A percentile compares a stretch with the other conserved stretches of the same genome.
Conservation (phyloP, 1,284 basidiomycete species). For the Hemileia vastatrix region DNA sequence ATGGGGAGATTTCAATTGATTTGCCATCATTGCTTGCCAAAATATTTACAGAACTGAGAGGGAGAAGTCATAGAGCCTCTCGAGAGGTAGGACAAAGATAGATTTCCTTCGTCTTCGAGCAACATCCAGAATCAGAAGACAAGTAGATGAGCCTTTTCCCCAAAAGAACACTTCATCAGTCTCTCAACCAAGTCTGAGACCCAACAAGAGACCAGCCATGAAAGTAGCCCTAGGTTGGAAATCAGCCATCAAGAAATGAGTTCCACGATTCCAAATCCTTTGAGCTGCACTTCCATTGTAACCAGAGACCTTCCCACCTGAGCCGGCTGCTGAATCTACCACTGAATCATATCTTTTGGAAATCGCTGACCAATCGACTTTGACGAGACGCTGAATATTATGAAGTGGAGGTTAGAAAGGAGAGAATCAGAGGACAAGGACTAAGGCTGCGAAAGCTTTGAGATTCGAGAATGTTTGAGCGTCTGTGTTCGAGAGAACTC, state of each 20-base stretch:
- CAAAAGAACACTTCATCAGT: no score
- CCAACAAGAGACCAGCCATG: constrained; percentile 49
- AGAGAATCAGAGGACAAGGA: constrained; percentile 4
- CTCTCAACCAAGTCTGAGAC: constrained; percentile 49
- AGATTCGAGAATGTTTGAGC: neutral
- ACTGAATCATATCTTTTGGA: constrained; percentile 57
- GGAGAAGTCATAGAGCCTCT: no score
- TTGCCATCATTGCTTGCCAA: no score
- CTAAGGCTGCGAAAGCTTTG: constrained; percentile 3
- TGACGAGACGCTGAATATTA: constrained; percentile 60
- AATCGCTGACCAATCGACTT: constrained; percentile 65
- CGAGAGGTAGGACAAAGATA: no score
- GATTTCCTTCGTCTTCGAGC: no score
- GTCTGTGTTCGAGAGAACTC: neutral
- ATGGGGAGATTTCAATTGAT: no score
- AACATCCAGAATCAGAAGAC: no score
- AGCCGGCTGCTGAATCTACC: constrained; percentile 57
- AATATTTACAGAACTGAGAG: no score
- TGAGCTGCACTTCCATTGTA: no score
- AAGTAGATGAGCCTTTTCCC: no score
- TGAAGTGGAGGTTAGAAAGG: constrained; percentile 53
- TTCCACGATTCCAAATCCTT: constrained; percentile 60
- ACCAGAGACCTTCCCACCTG: constrained; percentile 53
- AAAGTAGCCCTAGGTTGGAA: constrained; percentile 64
- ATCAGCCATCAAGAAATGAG: constrained; percentile 81